These are phyloP conservation scores for Moesziomyces aphidis DNA, from an alignment of 1,284 basidiomycete genomes.

Conservation along the genomic window DNA sequence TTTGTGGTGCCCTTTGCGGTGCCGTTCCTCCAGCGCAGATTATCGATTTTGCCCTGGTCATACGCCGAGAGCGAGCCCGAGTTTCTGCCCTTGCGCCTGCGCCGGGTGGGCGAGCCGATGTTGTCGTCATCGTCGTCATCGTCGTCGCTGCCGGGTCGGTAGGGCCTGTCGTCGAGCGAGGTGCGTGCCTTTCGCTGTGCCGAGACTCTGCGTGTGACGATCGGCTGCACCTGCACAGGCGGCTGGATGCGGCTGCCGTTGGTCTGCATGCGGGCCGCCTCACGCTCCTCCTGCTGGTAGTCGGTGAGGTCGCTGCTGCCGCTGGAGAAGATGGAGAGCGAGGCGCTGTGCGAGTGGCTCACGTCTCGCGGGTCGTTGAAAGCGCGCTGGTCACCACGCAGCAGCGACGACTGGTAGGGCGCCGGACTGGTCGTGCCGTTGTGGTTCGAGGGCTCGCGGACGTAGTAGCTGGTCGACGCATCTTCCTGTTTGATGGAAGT, in stretches of 20 bases:
- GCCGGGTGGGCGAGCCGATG: slow-evolving; percentile 9
- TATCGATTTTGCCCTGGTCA: slow-evolving; percentile 16
- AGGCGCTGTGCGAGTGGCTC: slow-evolving; percentile 28
- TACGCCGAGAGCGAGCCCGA: slow-evolving; percentile 17
- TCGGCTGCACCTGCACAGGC: background rate
- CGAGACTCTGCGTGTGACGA: slow-evolving; percentile 15
- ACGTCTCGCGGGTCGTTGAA: slow-evolving; percentile 27
- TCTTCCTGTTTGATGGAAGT: slow-evolving; percentile 48
- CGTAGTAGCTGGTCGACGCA: slow-evolving; percentile 23
- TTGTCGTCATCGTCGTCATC: slow-evolving; percentile 41
- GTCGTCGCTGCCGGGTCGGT: slow-evolving; percentile 30
- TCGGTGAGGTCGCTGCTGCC: slow-evolving; percentile 24
- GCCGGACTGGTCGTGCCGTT: slow-evolving; percentile 12
- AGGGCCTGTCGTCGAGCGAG: slow-evolving; percentile 23
- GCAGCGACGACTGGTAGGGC: slow-evolving; percentile 17
- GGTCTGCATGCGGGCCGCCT: slow-evolving; percentile 23
- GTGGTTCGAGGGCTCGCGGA: slow-evolving; percentile 33
- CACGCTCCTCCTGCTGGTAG: slow-evolving; percentile 38
- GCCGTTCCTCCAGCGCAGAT: slow-evolving; percentile 27
- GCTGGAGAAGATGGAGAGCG: slow-evolving; percentile 46
- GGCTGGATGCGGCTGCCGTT: slow-evolving; percentile 7
- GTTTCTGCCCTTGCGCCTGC: slow-evolving; percentile 22
- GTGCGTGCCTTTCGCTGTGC: slow-evolving; percentile 32
- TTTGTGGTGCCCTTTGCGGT: slow-evolving; percentile 11
- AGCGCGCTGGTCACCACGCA: slow-evolving; percentile 39